Conservation (phyloP, 345 rosid species). For the Turritis glabra region DNA sequence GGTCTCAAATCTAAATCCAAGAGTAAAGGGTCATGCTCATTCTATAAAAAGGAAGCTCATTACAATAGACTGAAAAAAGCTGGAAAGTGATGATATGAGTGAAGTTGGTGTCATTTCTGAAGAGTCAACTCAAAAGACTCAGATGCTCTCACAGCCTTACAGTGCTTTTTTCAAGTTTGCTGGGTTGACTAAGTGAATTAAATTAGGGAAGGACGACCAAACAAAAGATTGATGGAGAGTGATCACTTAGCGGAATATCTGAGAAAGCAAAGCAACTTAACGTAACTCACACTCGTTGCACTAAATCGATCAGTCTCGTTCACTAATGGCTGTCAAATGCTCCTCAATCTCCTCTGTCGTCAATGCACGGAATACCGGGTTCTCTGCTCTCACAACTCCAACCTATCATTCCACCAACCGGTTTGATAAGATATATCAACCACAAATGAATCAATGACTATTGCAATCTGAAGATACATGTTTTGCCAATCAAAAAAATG, state of each 20-base stretch:
- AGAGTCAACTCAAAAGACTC: not conserved
- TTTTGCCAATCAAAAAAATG: not conserved
- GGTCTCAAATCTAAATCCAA: no score
- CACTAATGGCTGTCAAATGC: constrained; percentile 64
- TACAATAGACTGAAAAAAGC: not conserved
- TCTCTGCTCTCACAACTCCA: constrained; percentile 60
- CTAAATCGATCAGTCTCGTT: constrained; percentile 48
- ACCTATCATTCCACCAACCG: constrained; percentile 41
- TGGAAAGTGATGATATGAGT: not conserved
- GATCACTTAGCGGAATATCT: not conserved
- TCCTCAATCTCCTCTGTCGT: constrained; percentile 66
- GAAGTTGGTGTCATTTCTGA: not conserved
- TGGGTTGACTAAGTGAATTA: not conserved
- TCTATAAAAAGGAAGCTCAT: no score
- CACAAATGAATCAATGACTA: not conserved
- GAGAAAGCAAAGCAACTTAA: not conserved
- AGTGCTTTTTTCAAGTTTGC: not conserved
- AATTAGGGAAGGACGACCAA: not conserved
- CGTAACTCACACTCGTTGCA: not conserved
- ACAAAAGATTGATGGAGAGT: not conserved
- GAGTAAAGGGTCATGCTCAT: no score
- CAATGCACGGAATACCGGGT: constrained; percentile 49
- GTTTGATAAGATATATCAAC: not conserved
- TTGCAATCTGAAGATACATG: not conserved
- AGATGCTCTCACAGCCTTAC: not conserved